Evolutionary conservation across 2,329 filamentous ascomycete genomes (phyloP).

Genomic region (Verticillium zaregamsianum): DNA sequence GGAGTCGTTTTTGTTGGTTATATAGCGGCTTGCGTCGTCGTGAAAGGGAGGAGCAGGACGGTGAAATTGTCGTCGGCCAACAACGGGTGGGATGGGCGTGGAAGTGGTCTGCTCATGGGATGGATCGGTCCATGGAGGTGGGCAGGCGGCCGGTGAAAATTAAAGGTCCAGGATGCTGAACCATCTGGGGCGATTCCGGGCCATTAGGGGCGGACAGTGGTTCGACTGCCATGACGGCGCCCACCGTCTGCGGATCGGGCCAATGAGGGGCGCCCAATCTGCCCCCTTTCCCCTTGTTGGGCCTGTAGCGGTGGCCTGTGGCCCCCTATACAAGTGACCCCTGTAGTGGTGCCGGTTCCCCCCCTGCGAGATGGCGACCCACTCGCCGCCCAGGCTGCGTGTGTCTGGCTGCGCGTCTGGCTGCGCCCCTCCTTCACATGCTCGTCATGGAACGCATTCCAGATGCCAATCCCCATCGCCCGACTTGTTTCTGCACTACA

Average conservation of each 20-base stretch:
- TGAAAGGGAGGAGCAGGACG: not conserved
- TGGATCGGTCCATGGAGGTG: not conserved
- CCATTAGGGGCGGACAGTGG: not conserved
- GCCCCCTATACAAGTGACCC: not conserved
- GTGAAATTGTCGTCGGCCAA: not conserved
- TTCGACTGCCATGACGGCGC: conserved; percentile 1
- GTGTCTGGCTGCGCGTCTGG: not conserved
- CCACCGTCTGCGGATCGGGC: conserved; percentile 1
- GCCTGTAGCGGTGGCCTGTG: not conserved
- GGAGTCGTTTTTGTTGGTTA: not conserved
- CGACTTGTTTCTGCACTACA: not conserved
- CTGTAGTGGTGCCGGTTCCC: too few species aligned
- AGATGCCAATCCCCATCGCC: not conserved
- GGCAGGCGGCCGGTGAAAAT: not conserved
- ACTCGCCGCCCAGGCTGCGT: not conserved
- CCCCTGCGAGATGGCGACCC: not conserved
- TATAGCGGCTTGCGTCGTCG: not conserved
- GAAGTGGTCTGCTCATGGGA: conserved; percentile 1
- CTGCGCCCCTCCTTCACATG: not conserved
- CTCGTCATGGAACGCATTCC: not conserved
- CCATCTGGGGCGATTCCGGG: not conserved
- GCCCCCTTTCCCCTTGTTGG: not conserved
- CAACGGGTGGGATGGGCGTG: not conserved
- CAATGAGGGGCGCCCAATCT: not conserved
- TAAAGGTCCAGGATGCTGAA: not conserved